A percentile compares a stretch with the other conserved stretches of the same genome.
phyloP scores from a whole-genome alignment of 2,329 filamentous ascomycete genomes.

The Xylariaceae sp. region DNA sequence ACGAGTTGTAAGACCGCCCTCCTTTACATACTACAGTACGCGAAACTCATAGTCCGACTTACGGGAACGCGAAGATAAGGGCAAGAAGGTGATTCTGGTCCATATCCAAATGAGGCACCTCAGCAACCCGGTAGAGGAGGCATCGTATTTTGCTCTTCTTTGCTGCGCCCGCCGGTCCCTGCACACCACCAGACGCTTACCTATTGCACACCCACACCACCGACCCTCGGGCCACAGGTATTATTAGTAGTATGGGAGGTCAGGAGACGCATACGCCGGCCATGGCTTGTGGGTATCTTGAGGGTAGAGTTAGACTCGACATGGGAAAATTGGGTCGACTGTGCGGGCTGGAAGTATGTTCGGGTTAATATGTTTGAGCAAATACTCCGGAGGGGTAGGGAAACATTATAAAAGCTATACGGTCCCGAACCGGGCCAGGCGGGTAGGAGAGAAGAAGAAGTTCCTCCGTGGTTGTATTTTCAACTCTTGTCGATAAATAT shows the following conservation, averaged over 20 bases:
- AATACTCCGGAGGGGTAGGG: neutral
- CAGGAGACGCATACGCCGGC: conserved; percentile 30
- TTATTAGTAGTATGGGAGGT: conserved; percentile 19
- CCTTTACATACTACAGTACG: conserved; percentile 21
- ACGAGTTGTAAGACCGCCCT: conserved; percentile 31
- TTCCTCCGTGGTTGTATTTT: conserved; percentile 10
- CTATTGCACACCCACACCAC: conserved; percentile 27
- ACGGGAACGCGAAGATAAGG: conserved; percentile 26
- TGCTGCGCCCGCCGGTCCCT: conserved; percentile 20
- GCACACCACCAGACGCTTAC: conserved; percentile 23
- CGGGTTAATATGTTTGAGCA: conserved; percentile 8
- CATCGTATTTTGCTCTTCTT: conserved; percentile 13
- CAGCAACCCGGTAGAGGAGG: conserved; percentile 17
- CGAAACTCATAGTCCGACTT: conserved; percentile 23
- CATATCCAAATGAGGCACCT: conserved; percentile 25
- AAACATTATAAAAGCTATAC: conserved; percentile 14
- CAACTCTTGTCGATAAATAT: neutral
- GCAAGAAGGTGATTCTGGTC: conserved; percentile 24
- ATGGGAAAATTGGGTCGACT: conserved; percentile 20
- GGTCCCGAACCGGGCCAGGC: conserved; percentile 4
- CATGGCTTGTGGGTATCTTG: conserved; percentile 19
- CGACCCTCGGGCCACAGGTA: conserved; percentile 22
- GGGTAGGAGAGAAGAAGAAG: conserved; percentile 18
- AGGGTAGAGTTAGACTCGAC: conserved; percentile 13
- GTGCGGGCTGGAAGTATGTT: conserved; percentile 21